Conservation (phyloP, 169 alveolate species). For the Cryptosporidium meleagridis region DNA sequence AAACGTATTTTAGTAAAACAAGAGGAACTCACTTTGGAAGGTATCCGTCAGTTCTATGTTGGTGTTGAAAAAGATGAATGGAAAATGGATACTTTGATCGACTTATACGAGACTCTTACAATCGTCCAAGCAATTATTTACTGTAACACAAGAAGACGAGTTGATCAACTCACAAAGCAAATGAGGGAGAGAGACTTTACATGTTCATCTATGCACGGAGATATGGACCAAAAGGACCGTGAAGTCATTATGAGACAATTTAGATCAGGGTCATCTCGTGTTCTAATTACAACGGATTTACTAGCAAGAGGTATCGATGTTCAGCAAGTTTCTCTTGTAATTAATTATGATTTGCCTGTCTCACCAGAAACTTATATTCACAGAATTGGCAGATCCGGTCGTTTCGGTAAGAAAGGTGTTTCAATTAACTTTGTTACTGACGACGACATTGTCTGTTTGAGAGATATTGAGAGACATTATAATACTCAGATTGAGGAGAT, state of each 20-base stretch:
- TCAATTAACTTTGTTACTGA: slow-evolving; percentile 98
- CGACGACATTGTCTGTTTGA: slow-evolving; percentile 93
- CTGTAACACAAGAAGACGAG: slow-evolving; percentile 98
- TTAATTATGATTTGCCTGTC: slow-evolving; percentile 98
- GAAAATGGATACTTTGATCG: slow-evolving; percentile 95
- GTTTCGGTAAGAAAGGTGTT: slow-evolving; percentile 99
- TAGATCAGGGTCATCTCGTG: slow-evolving; percentile 98
- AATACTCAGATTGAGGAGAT: slow-evolving; percentile 98
- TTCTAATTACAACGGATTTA: slow-evolving; percentile 98
- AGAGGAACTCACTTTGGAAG: slow-evolving; percentile 98
- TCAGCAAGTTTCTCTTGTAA: slow-evolving; percentile 96
- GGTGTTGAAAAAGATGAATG: slow-evolving; percentile 97
- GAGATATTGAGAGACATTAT: slow-evolving; percentile 97
- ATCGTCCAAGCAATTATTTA: slow-evolving; percentile 98
- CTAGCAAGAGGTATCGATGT: slow-evolving; percentile 99
- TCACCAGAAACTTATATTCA: slow-evolving; percentile 97
- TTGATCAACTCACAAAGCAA: slow-evolving; percentile 92
- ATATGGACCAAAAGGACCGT: slow-evolving; percentile 96
- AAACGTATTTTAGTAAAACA: slow-evolving; percentile 95
- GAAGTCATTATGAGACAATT: slow-evolving; percentile 97
- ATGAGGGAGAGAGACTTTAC: slow-evolving; percentile 96
- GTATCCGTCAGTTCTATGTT: slow-evolving; percentile 98
- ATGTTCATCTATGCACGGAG: slow-evolving; percentile 98
- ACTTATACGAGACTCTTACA: slow-evolving; percentile 96
- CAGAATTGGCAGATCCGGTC: slow-evolving; percentile 99